These are phyloP conservation scores for Saccharomyces hybrid DNA, from an alignment of 1,139 yeast genomes.

Conservation along the genomic window DNA sequence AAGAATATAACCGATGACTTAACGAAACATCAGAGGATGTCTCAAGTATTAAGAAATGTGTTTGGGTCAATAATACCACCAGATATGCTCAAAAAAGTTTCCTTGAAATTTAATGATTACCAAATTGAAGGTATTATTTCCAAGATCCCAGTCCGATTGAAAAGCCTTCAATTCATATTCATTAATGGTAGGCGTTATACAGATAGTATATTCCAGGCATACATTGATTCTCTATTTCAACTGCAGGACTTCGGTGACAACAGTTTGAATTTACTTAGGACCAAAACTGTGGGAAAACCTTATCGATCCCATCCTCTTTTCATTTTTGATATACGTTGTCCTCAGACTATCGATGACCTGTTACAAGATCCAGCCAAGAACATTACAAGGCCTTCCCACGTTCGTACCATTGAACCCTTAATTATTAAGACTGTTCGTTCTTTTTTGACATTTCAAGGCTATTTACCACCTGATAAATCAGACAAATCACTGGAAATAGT, in stretches of 20 bases:
- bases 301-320: constrained; percentile 35
- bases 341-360: constrained; percentile 33
- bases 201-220: constrained; percentile 24
- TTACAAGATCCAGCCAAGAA: constrained; percentile 40
- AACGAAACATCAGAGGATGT: constrained; percentile 7
- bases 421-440: constrained; percentile 29
- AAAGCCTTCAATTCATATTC: constrained; percentile 41
- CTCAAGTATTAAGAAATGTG: constrained; percentile 10
- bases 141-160: constrained; percentile 31
- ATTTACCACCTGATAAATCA: constrained; percentile 3
- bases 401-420: constrained; percentile 31
- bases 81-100: constrained; percentile 18
- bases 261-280: background rate
- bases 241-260: background rate
- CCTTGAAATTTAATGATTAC: constrained; percentile 24
- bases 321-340: constrained; percentile 35
- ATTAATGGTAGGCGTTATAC: constrained; percentile 39
- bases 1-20: constrained; percentile 1
- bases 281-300: constrained; percentile 29
- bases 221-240: constrained; percentile 32
- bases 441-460: constrained; percentile 31
- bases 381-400: constrained; percentile 26
- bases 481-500: background rate
- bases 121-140: constrained; percentile 32
- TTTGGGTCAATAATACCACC: constrained; percentile 17